Evolutionary conservation across 208 protist genomes (phyloP).

Genomic region (Trypanosoma melophagium): DNA sequence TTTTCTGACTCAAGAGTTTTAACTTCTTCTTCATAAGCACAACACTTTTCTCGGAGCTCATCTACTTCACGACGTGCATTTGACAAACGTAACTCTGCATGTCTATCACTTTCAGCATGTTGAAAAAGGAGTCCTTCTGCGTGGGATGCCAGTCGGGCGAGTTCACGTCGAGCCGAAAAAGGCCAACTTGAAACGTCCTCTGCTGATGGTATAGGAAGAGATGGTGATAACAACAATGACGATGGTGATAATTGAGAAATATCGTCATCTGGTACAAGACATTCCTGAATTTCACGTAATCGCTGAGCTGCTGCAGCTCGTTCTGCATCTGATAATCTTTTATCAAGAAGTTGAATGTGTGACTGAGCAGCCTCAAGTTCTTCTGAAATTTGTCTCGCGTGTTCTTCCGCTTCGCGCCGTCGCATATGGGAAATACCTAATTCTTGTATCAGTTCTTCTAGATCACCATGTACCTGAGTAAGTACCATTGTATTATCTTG

Average conservation of each 20-base stretch:
- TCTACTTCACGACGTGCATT: constrained; percentile 45
- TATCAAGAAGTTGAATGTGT: constrained; percentile 76
- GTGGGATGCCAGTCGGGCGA: constrained; percentile 48
- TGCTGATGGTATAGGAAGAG: constrained; percentile 21
- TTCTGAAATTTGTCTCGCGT: constrained; percentile 45
- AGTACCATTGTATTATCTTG: constrained; percentile 1
- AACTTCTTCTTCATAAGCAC: constrained; percentile 9
- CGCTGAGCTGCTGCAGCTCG: constrained; percentile 38
- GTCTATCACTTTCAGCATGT: constrained; percentile 51
- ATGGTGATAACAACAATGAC: not conserved
- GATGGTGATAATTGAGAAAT: not conserved
- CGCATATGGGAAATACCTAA: constrained; percentile 54
- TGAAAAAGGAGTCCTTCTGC: constrained; percentile 49
- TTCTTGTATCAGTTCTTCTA: constrained; percentile 48
- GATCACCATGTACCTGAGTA: constrained; percentile 26
- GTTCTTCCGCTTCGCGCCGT: constrained; percentile 68
- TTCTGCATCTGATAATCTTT: constrained; percentile 72
- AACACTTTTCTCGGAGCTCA: constrained; percentile 36
- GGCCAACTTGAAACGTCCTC: constrained; percentile 46
- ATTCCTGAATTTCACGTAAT: constrained; percentile 30
- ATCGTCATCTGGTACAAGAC: not conserved
- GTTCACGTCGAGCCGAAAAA: constrained; percentile 37
- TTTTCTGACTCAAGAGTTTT: constrained; percentile 32
- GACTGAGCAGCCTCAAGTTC: constrained; percentile 71
- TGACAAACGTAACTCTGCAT: constrained; percentile 46